Evolutionary conservation across 495 filamentous ascomycete genomes (phyloP), one percentile per base, ranked within the genome.

Genomic region (Penicillium mononematosum): DNA sequence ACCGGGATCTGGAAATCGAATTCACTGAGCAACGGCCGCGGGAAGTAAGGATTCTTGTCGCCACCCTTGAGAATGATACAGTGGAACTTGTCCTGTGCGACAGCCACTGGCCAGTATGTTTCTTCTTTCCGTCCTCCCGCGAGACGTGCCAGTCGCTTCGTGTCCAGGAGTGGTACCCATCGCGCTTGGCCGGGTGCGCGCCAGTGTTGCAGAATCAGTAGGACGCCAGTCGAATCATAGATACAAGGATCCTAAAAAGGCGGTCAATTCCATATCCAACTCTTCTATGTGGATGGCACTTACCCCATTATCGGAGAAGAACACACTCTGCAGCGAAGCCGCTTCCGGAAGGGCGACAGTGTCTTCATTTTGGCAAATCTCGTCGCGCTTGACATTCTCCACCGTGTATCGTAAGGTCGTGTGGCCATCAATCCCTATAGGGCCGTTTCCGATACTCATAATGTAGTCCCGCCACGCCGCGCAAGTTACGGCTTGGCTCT

Each of bases 11-110:
- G 81, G 75, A 98, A 96, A 41, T 93, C 91, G 65, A 98, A 98
- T 71, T 98, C 94, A 57, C 84, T 89, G 38, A 98, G 88, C 42
- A 97, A 75, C 0, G 94, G 92, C 5, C 91, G 87, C 1, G 94
- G 94, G 76, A 97, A 98, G 77, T 96, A 96, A 4, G 94, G 94
- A 68, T 97, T 85, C 66, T 87, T 81, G 64, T 98, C 95, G 12
- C 87, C 88, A 53, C 94, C 94, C 73, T 98, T 98, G 62, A 98
- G 87, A 62, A 98, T 98, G 72, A 98, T 96, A 73, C 95, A 98
- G 76, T 98, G 92, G 72, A 98, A 98, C 65, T 89, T 95, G 60
- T 87, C 81, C 60, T 92, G 85, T 16, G 92, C 91, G 2, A 97
- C 92, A 10, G 93, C 94, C 32, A 98, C 90, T 0, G 94, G 95